Evolutionary conservation across 2,329 filamentous ascomycete species (phyloP).

Genomic region (Cladosporium sphaerospermum): DNA sequence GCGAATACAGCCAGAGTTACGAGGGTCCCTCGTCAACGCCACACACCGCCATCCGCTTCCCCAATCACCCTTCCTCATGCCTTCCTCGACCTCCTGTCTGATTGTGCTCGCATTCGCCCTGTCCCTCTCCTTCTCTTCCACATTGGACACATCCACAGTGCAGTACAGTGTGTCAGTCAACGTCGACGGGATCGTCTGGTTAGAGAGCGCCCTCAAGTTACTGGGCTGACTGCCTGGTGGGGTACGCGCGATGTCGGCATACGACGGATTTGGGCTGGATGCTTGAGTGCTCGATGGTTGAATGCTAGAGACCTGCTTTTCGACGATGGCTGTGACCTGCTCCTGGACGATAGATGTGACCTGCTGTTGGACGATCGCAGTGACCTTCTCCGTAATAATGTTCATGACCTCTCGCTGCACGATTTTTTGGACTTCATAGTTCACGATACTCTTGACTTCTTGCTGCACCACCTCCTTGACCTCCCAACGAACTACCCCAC

Average conservation of each 20-base stretch:
- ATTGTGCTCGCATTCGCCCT: conserved; percentile 1
- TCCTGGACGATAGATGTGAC: background rate
- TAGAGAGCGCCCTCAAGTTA: background rate
- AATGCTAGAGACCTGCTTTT: background rate
- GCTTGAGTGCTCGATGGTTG: background rate
- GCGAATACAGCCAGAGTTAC: background rate
- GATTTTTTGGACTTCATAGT: background rate
- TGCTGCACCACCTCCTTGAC: background rate
- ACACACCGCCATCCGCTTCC: conserved; percentile 5
- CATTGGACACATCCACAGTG: conserved; percentile 9
- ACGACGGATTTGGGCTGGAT: background rate
- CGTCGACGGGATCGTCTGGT: conserved; percentile 1
- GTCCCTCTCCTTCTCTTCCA: conserved; percentile 10
- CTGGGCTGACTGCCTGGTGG: conserved; percentile 8
- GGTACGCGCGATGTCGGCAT: conserved; percentile 7
- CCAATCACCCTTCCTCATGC: conserved; percentile 4
- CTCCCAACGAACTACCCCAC: background rate
- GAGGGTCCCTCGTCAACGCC: conserved; percentile 11
- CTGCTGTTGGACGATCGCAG: background rate
- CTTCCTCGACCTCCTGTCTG: conserved; percentile 8
- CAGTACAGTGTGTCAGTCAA: conserved; percentile 10
- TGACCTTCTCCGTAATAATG: background rate
- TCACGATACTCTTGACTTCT: background rate
- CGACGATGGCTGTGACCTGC: background rate
- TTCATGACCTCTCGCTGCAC: no score